Percentiles rank a stretch among this genome's conserved stretches.
Evolutionary conservation across 2,329 filamentous ascomycete species (phyloP).

Genomic region (Cercospora sojina): DNA sequence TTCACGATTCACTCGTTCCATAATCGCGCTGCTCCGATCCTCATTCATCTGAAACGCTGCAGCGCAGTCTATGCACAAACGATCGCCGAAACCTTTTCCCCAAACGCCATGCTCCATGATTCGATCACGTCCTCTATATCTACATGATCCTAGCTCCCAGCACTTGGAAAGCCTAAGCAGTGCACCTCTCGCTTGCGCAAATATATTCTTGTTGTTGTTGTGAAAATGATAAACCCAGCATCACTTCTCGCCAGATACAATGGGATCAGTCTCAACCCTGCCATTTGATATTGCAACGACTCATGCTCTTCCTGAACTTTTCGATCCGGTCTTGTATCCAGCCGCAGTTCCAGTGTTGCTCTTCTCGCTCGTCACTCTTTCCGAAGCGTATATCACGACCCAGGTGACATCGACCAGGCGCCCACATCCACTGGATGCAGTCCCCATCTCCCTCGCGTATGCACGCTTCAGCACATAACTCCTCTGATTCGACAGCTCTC

Average conservation of each 20-base stretch:
- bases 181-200: neutral
- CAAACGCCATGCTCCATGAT: neutral
- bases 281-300: conserved; percentile 31
- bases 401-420: conserved; percentile 37
- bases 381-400: conserved; percentile 37
- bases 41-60: neutral
- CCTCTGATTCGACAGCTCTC: conserved; percentile 29
- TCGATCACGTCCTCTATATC: neutral
- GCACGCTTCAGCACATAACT: conserved; percentile 36
- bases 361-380: conserved; percentile 34
- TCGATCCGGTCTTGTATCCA: conserved; percentile 35
- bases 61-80: neutral
- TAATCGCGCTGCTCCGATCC: neutral
- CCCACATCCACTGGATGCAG: conserved; percentile 41
- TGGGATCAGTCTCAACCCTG: conserved; percentile 9
- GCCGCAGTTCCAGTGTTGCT: conserved; percentile 35
- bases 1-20: neutral
- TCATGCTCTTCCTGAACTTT: conserved; percentile 26
- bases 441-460: conserved; percentile 21
- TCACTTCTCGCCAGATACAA: neutral
- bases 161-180: neutral
- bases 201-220: neutral
- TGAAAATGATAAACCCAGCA: neutral
- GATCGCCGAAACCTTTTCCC: neutral
- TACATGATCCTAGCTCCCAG: neutral